Percentiles rank a stretch among this genome's conserved stretches.
Evolutionary conservation across 139 green algal species (phyloP).

Genomic region (Coccomyxa sp.): DNA sequence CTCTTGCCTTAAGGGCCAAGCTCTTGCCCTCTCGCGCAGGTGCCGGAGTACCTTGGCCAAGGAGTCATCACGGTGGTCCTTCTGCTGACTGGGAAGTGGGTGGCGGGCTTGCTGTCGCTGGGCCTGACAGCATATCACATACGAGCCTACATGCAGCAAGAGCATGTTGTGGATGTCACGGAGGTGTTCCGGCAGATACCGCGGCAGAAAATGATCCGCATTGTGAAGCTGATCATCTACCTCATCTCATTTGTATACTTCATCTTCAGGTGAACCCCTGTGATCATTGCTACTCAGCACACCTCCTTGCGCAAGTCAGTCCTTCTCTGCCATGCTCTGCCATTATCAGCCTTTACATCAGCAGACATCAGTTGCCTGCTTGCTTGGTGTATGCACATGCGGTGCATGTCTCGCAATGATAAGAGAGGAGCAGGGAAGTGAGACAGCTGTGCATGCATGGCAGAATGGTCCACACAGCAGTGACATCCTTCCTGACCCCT

Average conservation of each 20-base stretch:
- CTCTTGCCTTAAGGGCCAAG: too few species aligned
- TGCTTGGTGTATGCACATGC: not conserved
- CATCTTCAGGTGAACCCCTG: slow-evolving; percentile 56
- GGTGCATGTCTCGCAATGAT: too few species aligned
- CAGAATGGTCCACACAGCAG: slow-evolving; percentile 38
- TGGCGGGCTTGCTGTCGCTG: slow-evolving; percentile 13
- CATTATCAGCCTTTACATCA: not conserved
- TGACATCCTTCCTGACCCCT: slow-evolving; percentile 41
- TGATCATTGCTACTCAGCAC: not conserved
- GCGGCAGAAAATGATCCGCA: slow-evolving; percentile 41
- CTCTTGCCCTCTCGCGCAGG: slow-evolving; percentile 34
- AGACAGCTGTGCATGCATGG: too few species aligned
- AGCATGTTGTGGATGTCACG: slow-evolving; percentile 47
- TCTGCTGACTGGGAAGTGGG: slow-evolving; percentile 55
- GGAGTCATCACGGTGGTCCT: slow-evolving; percentile 37
- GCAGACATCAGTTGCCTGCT: not conserved
- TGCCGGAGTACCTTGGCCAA: slow-evolving; percentile 42
- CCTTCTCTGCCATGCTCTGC: not conserved
- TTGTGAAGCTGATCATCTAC: slow-evolving; percentile 51
- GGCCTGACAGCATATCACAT: not conserved
- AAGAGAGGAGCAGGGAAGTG: too few species aligned
- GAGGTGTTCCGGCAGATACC: slow-evolving; percentile 60
- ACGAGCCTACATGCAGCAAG: slow-evolving; percentile 8
- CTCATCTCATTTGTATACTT: slow-evolving; percentile 52
- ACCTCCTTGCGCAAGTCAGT: not conserved